phyloP scores from a whole-genome alignment of 257 asterid species.

The Solanum appendiculatum region DNA sequence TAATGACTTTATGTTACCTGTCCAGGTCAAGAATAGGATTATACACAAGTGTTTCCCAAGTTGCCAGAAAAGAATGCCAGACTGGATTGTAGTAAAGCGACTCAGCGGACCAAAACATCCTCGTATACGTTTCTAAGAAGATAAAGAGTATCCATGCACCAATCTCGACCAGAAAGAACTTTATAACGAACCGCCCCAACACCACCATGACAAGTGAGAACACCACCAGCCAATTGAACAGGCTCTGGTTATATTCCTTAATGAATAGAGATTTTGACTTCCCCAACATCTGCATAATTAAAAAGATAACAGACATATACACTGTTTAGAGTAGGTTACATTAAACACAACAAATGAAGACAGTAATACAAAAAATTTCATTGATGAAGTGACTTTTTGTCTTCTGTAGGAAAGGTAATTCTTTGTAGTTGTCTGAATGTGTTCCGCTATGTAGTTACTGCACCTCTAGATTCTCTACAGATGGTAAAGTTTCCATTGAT shows the following conservation, averaged over 20 bases:
- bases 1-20: conserved; percentile 38
- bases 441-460: background rate
- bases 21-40: conserved; percentile 92
- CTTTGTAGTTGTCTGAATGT: background rate
- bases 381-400: background rate
- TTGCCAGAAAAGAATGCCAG: conserved; percentile 72
- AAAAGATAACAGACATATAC: background rate
- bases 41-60: conserved; percentile 93
- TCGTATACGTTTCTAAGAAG: conserved; percentile 89
- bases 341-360: background rate
- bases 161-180: conserved; percentile 70
- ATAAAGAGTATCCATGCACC: conserved; percentile 95
- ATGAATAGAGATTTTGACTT: conserved; percentile 80
- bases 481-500: background rate
- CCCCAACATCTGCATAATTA: conserved; percentile 77
- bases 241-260: conserved; percentile 91
- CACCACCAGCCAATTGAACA: conserved; percentile 94
- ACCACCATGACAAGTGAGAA: conserved; percentile 95
- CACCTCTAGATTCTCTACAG: background rate
- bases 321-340: background rate
- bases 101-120: conserved; percentile 97
- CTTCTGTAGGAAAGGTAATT: background rate
- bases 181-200: conserved; percentile 80
- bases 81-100: conserved; percentile 94
- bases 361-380: background rate